These are phyloP conservation scores for Nidula niveotomentosa DNA, from an alignment of 1,284 basidiomycete genomes.

Conservation along the genomic window DNA sequence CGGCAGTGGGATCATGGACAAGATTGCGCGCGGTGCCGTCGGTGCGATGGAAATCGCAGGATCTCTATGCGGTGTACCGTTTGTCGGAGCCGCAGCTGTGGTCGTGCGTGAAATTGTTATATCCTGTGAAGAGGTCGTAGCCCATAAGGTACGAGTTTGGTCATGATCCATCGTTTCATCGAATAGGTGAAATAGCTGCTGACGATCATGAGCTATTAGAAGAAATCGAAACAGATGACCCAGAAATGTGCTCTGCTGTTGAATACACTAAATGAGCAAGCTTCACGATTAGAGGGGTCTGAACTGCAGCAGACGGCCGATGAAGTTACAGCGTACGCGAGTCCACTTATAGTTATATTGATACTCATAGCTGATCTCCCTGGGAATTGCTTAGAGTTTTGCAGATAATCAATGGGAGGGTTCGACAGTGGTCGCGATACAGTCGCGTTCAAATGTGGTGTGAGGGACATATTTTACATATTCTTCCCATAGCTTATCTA, in stretches of 20 bases:
- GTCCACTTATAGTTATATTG: neutral
- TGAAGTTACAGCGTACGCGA: constrained; percentile 40
- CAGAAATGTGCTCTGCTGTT: constrained; percentile 38
- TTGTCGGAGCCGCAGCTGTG: constrained; percentile 36
- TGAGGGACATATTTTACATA: constrained; percentile 18
- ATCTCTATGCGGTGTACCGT: constrained; percentile 41
- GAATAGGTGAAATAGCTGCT: neutral
- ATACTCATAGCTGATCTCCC: neutral
- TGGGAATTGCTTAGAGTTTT: constrained; percentile 30
- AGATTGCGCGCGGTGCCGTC: neutral
- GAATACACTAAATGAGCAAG: constrained; percentile 35
- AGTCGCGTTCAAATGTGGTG: constrained; percentile 33
- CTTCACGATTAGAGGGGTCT: constrained; percentile 31
- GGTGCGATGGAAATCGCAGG: constrained; percentile 36
- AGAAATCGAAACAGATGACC: constrained; percentile 37
- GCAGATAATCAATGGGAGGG: constrained; percentile 30
- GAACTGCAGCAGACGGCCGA: constrained; percentile 38
- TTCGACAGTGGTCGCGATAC: constrained; percentile 35
- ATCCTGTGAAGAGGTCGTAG: constrained; percentile 38
- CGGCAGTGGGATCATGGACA: neutral
- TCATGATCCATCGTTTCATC: constrained; percentile 1
- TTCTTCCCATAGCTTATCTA: constrained; percentile 4
- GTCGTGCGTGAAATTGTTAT: constrained; percentile 38
- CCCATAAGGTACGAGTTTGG: constrained; percentile 38
- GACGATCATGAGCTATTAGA: constrained; percentile 21